Evolutionary conservation across 2,329 filamentous ascomycete species (phyloP), one percentile per base, ranked within the genome.

Genomic region (Cladosporium cucumerinum): DNA sequence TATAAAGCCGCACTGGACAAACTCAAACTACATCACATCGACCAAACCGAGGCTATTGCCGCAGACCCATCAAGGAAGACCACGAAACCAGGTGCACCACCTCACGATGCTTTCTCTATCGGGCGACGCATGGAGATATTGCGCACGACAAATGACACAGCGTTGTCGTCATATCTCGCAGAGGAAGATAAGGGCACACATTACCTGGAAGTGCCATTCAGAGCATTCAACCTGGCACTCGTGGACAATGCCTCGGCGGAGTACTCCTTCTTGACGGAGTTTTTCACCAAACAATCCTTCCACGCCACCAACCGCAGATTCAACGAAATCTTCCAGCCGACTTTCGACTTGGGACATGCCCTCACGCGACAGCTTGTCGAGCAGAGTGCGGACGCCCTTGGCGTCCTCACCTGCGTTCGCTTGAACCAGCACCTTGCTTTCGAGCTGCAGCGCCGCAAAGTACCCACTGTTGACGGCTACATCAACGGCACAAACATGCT

Each of bases 401-500:
- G 95, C 3, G 82, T 97, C 11, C 82, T 99, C 8, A 84, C 98
- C n/a, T 95, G 92, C 74, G 93, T 99, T 34, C 88, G 95, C 6
- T 80, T 99, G 18, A 99, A 96, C 71, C 95, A 98, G 74, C 92
- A 95, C 70, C 89, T 94, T 66, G 93, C 95, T 18, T 99, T 99
- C 75, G 92, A 96, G 77, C 84, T 98, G 36, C 95, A 99, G 77
- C 86, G 94, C 12, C 88, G 94, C 63, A 94, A 96, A 74, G 87
- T 98, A 0, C 95, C 95, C 0, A 89, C 92, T 5, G 88, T 92
- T 1, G 95, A 99, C 74, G 85, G 87, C 46, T 99, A 99, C 75
- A 89, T 97, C 75, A 99, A 99, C 76, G 93, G 88, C 54, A 96
- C 92, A 5, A 93, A 90, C 73, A 99, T 99, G 92, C 86, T 95